These are phyloP conservation scores for Backusella westeae DNA, from an alignment of 192 early-diverging fungal genomes.

Conservation along the genomic window DNA sequence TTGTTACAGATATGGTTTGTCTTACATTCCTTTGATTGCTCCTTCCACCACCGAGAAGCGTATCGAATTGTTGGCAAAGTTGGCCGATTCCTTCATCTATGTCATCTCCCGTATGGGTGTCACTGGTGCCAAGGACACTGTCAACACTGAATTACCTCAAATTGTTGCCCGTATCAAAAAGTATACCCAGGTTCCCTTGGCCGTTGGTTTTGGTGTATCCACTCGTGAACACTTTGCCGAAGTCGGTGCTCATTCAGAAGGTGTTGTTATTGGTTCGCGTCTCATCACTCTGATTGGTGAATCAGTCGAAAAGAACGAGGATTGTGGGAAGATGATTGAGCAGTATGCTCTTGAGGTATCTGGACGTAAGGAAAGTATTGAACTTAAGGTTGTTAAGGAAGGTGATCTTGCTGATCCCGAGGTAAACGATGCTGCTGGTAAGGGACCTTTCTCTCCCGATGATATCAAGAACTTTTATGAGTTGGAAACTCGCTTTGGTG, in stretches of 20 bases:
- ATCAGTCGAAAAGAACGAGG: slow-evolving; percentile 33
- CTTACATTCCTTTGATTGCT: slow-evolving; percentile 58
- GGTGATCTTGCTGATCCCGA: slow-evolving; percentile 26
- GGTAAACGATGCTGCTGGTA: slow-evolving; percentile 13
- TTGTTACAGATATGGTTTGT: slow-evolving; percentile 58
- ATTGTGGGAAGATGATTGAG: slow-evolving; percentile 42
- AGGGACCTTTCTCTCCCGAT: slow-evolving; percentile 9
- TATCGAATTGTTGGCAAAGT: slow-evolving; percentile 69
- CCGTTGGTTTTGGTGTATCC: slow-evolving; percentile 97
- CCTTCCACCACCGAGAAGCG: slow-evolving; percentile 89
- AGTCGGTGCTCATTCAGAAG: slow-evolving; percentile 87
- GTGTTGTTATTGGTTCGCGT: slow-evolving; percentile 94
- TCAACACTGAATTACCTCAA: slow-evolving; percentile 67
- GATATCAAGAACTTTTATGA: slow-evolving; percentile 42
- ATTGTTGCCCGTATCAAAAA: slow-evolving; percentile 78
- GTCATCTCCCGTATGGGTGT: slow-evolving; percentile 93
- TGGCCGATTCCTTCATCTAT: slow-evolving; percentile 95
- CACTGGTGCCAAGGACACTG: slow-evolving; percentile 75
- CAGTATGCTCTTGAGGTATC: slow-evolving; percentile 47
- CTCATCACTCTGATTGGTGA: slow-evolving; percentile 81
- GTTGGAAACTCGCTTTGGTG: slow-evolving; percentile 82
- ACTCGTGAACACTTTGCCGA: slow-evolving; percentile 84
- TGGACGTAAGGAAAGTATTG: slow-evolving; percentile 35
- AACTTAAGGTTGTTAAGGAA: slow-evolving; percentile 41
- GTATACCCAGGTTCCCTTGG: slow-evolving; percentile 80